Evolutionary conservation across 768 basidiomycete species (phyloP).

Genomic region (Mycena belliarum): DNA sequence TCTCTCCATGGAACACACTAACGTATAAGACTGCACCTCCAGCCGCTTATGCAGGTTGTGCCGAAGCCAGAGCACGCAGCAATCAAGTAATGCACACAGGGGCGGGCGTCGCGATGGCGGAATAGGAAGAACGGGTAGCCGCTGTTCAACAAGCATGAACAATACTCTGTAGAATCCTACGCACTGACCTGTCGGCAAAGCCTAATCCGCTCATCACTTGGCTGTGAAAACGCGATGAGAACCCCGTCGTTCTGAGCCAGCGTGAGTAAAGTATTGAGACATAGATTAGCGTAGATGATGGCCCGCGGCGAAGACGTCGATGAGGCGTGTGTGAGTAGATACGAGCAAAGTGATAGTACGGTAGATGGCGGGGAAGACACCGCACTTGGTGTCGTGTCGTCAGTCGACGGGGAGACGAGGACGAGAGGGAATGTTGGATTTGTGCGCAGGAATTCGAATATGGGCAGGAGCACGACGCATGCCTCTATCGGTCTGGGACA

Average conservation of each 20-base stretch:
- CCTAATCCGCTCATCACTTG: conserved; percentile 42
- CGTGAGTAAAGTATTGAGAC: conserved; percentile 52
- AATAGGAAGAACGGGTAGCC: conserved; percentile 51
- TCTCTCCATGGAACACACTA: conserved; percentile 22
- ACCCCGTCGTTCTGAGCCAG: conserved; percentile 51
- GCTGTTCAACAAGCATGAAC: conserved; percentile 33
- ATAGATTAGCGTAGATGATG: conserved; percentile 61
- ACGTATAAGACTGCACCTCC: conserved; percentile 60
- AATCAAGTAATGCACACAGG: conserved; percentile 64
- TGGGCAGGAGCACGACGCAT: conserved; percentile 54
- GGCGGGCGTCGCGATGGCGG: conserved; percentile 42
- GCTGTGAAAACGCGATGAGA: conserved; percentile 47
- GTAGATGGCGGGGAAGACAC: conserved; percentile 44
- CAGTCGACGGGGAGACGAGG: conserved; percentile 32
- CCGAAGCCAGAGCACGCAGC: conserved; percentile 67
- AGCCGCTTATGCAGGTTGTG: conserved; percentile 69
- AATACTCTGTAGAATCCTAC: background rate
- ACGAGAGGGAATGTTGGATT: conserved; percentile 53
- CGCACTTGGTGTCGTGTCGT: conserved; percentile 21
- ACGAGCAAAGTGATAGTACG: conserved; percentile 60
- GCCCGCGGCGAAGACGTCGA: conserved; percentile 59
- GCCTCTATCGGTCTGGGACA: conserved; percentile 62
- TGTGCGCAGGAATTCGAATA: conserved; percentile 59
- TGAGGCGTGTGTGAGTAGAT: conserved; percentile 67
- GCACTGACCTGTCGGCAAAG: conserved; percentile 63